These are phyloP conservation scores for Termitomyces sp. DNA, from an alignment of 768 basidiomycete genomes.

Conservation along the genomic window DNA sequence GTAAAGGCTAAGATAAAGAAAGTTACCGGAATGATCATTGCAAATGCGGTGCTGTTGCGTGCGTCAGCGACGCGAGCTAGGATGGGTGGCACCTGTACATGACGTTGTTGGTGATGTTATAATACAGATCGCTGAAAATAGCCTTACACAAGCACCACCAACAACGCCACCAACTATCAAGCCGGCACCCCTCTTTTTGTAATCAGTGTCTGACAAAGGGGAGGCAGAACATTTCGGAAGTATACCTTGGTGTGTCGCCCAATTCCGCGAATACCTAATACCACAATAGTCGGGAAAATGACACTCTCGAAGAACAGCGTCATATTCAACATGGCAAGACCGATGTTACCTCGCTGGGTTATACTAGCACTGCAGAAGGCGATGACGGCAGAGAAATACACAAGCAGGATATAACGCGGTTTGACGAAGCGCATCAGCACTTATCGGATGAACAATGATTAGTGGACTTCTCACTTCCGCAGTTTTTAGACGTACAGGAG, in stretches of 20 bases:
- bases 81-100: conserved; percentile 21
- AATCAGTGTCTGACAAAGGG: background rate
- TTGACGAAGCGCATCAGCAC: conserved; percentile 23
- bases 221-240: background rate
- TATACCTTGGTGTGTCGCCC: conserved; percentile 24
- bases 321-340: conserved; percentile 25
- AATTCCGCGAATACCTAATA: conserved; percentile 25
- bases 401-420: conserved; percentile 23
- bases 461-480: background rate
- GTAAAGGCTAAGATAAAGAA: conserved; percentile 22
- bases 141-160: conserved; percentile 24
- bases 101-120: background rate
- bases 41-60: conserved; percentile 25
- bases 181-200: conserved; percentile 20
- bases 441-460: background rate
- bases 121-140: background rate
- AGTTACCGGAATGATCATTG: conserved; percentile 26
- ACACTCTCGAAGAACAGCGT: conserved; percentile 30
- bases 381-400: conserved; percentile 22
- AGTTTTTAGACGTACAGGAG: conserved; percentile 16
- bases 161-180: conserved; percentile 27
- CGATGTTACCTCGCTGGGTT: conserved; percentile 22
- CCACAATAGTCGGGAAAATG: conserved; percentile 30
- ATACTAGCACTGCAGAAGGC: conserved; percentile 24
- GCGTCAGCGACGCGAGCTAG: conserved; percentile 24